Evolutionary conservation across 2,329 filamentous ascomycete genomes (phyloP), one percentile per base, ranked within the genome.

Genomic region (Penicillium concentricum): DNA sequence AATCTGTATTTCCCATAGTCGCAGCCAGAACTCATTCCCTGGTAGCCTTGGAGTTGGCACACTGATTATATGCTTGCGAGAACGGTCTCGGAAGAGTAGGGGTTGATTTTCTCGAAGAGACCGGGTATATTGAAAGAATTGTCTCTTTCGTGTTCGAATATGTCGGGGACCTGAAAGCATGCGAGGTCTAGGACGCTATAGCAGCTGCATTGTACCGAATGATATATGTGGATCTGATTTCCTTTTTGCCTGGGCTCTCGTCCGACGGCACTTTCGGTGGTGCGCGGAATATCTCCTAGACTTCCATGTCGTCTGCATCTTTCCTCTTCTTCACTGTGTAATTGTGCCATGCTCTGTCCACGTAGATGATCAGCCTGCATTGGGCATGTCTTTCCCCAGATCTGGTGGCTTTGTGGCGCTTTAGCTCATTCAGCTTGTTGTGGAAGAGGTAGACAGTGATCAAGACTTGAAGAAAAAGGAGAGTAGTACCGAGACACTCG

Each of bases 271-370:
- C 24, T 26, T 30, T 8, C 9, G 9, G 5, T 42, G 9, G 7
- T 5, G 4, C 15, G 10, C 20, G 38, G 13, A 12, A 2, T 4
- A 18, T 22, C 2, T 10, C 3, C 3, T 41, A 1, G 10, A 8
- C 0, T 16, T 2, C 13, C 3, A 3, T 41, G 2, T 18, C 6
- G 0, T 18, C 9, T 1, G 4, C n/a, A 4, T 37, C n/a, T 2
- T 37, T n/a, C 18, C 3, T 39, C 1, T 20, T 28, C 26, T 5
- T 20, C 5, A 2, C 18, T 0, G 18, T 20, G 5, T 13, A 13
- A 1, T 39, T 39, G 18, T 39, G 37, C 10, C n/a, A 22, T 4
- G 9, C 3, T 6, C 30, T 10, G 10, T 32, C 12, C 18, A 13
- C 7, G 37, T 13, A 39, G 18, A 22, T 3, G 18, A n/a, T 12